A percentile compares a stretch with the other conserved stretches of the same genome.
These are phyloP conservation scores for Apiotrichum porosum DNA, from an alignment of 1,284 basidiomycete genomes.

Conservation along the genomic window DNA sequence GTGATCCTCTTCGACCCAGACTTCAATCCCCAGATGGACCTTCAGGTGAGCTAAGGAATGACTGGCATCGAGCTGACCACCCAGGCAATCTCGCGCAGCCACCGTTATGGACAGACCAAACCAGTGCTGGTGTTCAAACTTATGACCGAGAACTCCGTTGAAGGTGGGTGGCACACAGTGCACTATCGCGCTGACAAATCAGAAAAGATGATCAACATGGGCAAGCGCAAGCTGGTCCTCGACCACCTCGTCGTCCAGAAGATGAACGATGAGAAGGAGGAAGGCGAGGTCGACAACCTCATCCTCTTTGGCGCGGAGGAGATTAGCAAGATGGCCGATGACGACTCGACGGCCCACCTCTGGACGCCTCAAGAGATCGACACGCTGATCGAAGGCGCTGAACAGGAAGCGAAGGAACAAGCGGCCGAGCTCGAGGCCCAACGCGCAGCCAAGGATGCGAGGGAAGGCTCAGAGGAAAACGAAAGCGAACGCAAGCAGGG, in stretches of 20 bases:
- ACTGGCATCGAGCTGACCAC: neutral
- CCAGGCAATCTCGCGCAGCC: constrained; percentile 82
- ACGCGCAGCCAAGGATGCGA: constrained; percentile 2
- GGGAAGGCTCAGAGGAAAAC: constrained; percentile 4
- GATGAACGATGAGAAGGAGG: constrained; percentile 73
- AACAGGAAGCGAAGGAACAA: constrained; percentile 60
- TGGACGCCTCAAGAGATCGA: constrained; percentile 76
- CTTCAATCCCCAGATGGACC: constrained; percentile 78
- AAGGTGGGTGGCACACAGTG: constrained; percentile 62
- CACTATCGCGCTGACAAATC: no score
- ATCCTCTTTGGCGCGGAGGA: constrained; percentile 76
- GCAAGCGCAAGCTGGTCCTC: constrained; percentile 83
- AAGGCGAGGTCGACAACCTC: constrained; percentile 69
- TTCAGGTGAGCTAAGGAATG: constrained; percentile 33
- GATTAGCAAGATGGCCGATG: constrained; percentile 61
- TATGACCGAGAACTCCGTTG: constrained; percentile 82
- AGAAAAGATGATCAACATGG: constrained; percentile 82
- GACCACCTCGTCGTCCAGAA: constrained; percentile 88
- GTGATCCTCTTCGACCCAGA: constrained; percentile 91
- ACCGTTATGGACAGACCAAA: constrained; percentile 54
- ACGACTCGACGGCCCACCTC: constrained; percentile 35
- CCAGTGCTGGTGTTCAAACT: constrained; percentile 79
- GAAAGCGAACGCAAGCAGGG: constrained; percentile 19
- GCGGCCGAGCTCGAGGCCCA: constrained; percentile 42
- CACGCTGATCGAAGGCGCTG: constrained; percentile 74